phyloP scores from a whole-genome alignment of 345 rosid species.

The Ceriops tagal region DNA sequence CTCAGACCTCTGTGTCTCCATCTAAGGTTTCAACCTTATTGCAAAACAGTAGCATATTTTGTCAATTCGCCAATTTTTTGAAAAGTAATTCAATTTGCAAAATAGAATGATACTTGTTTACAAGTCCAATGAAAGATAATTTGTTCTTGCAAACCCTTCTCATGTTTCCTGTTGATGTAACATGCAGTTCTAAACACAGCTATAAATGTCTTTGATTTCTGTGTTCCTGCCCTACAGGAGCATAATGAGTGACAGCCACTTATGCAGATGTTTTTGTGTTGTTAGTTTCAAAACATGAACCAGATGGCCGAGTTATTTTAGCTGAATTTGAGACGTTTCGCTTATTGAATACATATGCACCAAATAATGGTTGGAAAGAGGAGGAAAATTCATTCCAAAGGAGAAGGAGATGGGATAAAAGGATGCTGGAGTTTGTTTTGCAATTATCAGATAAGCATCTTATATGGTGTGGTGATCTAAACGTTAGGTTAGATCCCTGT shows the following conservation, averaged over 20 bases:
- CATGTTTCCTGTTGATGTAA: background rate
- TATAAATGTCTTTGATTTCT: background rate
- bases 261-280: conserved; percentile 16
- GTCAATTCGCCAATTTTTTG: no score
- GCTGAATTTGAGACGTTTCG: conserved; percentile 77
- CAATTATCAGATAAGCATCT: conserved; percentile 75
- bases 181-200: background rate
- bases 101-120: no score
- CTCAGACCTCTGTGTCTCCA: background rate
- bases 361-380: conserved; percentile 99
- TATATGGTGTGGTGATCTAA: conserved; percentile 97
- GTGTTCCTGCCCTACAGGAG: background rate
- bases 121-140: background rate
- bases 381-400: conserved; percentile 85
- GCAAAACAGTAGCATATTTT: no score
- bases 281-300: conserved; percentile 81
- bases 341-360: conserved; percentile 78
- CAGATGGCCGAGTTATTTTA: conserved; percentile 89
- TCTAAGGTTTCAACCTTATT: background rate
- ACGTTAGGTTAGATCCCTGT: conserved; percentile 57
- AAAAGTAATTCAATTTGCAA: no score
- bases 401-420: conserved; percentile 97
- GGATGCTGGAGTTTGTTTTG: conserved; percentile 64
- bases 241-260: background rate
- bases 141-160: background rate